Evolutionary conservation across 2,329 filamentous ascomycete genomes (phyloP).

Genomic region (Aspergillus sp.): DNA sequence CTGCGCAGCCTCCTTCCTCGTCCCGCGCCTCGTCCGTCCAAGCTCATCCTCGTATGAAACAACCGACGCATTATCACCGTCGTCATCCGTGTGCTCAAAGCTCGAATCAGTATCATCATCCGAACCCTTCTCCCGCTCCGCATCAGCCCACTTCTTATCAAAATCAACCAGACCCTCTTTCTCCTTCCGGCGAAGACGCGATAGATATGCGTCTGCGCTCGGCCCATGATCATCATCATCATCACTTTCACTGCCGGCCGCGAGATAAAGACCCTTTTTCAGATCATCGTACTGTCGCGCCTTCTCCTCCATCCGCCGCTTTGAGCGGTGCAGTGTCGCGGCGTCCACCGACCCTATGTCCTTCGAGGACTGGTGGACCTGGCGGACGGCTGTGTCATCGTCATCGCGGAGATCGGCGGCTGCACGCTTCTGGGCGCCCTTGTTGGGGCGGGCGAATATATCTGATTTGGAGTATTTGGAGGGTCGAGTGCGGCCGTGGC

Average conservation of each 20-base stretch:
- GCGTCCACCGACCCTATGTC: constrained; percentile 64
- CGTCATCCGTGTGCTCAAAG: constrained; percentile 38
- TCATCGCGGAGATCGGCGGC: constrained; percentile 55
- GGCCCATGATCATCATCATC: constrained; percentile 22
- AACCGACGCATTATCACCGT: constrained; percentile 58
- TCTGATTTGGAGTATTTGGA: constrained; percentile 60
- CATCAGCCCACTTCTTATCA: constrained; percentile 90
- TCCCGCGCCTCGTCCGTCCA: constrained; percentile 75
- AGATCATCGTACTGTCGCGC: constrained; percentile 83
- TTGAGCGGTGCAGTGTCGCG: constrained; percentile 62
- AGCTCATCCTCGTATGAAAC: constrained; percentile 92
- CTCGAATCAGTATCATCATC: constrained; percentile 33
- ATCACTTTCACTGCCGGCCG: constrained; percentile 38
- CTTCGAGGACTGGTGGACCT: constrained; percentile 60
- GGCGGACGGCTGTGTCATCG: constrained; percentile 56
- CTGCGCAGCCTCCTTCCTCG: constrained; percentile 65
- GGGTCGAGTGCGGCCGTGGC: constrained; percentile 44
- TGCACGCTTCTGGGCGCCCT: constrained; percentile 62
- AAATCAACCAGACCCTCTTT: constrained; percentile 75
- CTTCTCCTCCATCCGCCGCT: constrained; percentile 85
- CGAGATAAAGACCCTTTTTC: constrained; percentile 83
- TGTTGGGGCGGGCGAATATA: constrained; percentile 68
- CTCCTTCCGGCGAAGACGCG: constrained; percentile 61
- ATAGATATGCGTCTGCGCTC: constrained; percentile 42
- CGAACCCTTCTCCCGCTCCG: constrained; percentile 44